Base-by-base conservation (phyloP, 352 stramenopile species). In the Phytophthora pini region DNA sequence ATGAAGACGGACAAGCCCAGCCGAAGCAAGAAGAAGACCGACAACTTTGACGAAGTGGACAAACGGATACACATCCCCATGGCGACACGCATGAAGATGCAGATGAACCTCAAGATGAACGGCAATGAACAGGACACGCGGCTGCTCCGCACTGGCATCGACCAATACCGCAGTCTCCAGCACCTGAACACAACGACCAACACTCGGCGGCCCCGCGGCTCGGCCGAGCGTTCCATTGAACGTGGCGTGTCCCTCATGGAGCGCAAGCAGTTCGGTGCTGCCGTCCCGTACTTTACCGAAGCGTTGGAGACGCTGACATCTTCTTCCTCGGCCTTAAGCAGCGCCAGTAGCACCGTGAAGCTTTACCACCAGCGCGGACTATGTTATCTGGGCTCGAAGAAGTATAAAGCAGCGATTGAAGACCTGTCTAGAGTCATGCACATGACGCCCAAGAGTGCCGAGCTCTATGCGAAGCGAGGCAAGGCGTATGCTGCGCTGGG, bases 11-110 rank as follows among this genome's bases (percentile, higher is more conserved):
- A 72, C 41, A 70, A 70, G 45, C 15, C 44, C 5, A 38, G 15
- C 29, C 11, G 54, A 50, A 66, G 39, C 36, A 71, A 67, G n/a
- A 65, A 68, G 58, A 69, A 69, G 44, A 63, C 45, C 22, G 51
- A 62, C 5, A 47, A 45, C 12, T 76, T 74, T 32, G 70, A 84
- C 48, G 83, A 88, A 24, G 84, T 92, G 61, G 84, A 92, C 70
- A 82, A 78, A 53, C 65, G 78, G 69, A 92, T 92, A 59, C 81
- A 81, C 12, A 89, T 92, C 68, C 84, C 84, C n/a, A 51, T 92
- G 32, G 68, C 52, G 40, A 79, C 74, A 29, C 74, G 67, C 49
- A 68, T 79, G 65, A 81, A 81, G 70, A 81, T 81, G 73, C 60
- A 81, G 46, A 79, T 78, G 62, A 83, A 76, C 43, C 45, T 62